Conservation (phyloP, 331 rosid species). For the Malus hybrid region DNA sequence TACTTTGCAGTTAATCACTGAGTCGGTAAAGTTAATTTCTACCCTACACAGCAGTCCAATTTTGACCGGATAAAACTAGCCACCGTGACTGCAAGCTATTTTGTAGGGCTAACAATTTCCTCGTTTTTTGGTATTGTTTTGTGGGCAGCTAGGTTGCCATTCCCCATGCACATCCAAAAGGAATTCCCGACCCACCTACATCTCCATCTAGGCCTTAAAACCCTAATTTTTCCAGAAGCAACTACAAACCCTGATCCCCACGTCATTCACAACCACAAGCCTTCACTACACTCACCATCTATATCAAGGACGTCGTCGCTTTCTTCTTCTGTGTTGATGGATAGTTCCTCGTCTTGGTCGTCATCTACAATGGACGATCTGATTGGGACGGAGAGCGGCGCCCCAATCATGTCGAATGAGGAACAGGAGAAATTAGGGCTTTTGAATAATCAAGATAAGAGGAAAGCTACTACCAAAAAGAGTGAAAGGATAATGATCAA, state of each 20-base stretch:
- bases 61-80: too few species aligned
- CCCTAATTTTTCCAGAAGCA: conserved; percentile 28
- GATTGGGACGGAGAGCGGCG: conserved; percentile 69
- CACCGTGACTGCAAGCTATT: background rate
- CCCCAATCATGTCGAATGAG: conserved; percentile 4
- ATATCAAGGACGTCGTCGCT: background rate
- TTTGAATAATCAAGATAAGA: background rate
- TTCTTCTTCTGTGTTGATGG: background rate
- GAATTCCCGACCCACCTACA: background rate
- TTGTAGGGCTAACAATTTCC: conserved; percentile 16
- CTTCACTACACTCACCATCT: background rate
- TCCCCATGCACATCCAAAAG: background rate
- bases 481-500: background rate
- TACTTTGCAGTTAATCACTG: conserved; percentile 8
- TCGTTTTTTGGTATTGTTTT: conserved; percentile 6
- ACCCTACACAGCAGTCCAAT: background rate
- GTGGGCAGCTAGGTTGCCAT: conserved; percentile 13
- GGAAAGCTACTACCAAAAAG: background rate
- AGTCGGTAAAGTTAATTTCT: background rate
- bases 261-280: conserved; percentile 20
- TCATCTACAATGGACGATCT: conserved; percentile 29
- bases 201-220: conserved; percentile 35
- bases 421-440: background rate
- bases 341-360: background rate
- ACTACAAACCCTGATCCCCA: background rate